Base-by-base conservation (phyloP, 768 basidiomycete genomes). In the Tephrocybe sp. region DNA sequence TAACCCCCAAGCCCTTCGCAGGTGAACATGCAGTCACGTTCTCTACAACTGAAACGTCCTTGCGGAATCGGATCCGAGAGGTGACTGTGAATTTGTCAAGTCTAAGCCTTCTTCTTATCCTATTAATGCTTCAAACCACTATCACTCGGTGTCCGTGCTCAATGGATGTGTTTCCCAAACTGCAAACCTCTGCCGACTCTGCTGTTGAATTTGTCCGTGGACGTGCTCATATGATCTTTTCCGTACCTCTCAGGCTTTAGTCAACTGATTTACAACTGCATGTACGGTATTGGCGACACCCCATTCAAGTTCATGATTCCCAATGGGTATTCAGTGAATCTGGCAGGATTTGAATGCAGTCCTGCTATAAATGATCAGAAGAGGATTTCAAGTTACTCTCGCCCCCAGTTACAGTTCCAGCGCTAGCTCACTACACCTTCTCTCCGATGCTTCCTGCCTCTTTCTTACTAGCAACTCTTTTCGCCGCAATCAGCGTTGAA, bases 401-500 rank as follows among this genome's bases (percentile, higher is more conserved):
- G 7, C 38, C 34, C 38, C 38, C 17, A 39, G 8, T 20, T 36
- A 7, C 34, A 8, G 34, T 24, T 12, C 43, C 32, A 11, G 43
- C 24, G 33, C 18, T 38, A 15, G 12, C 34, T 44, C 25, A 11
- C 24, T 32, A 15, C 26, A 10, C 30, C 28, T 36, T 18, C 4
- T 25, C 7, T 42, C 24, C 25, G 11, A 41, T 45, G 38, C 12
- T 32, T 15, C 47, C 30, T 12, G 25, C 55, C 48, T 18, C 56
- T 45, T 33, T 45, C 20, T 11, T 46, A 4, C 24, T 40, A 2
- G 24, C 23, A 2, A 32, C 28, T 9, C n/a, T 46, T 15, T 54
- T 66, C 43, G 51, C 55, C 36, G 46, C 59, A 36, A 26, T 38
- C 56, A 21, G 45, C n/a, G 72, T 58, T n/a, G 60, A 70, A 9